These are phyloP conservation scores for Gossypium raimondii DNA, from an alignment of 345 rosid genomes.

Conservation along the genomic window DNA sequence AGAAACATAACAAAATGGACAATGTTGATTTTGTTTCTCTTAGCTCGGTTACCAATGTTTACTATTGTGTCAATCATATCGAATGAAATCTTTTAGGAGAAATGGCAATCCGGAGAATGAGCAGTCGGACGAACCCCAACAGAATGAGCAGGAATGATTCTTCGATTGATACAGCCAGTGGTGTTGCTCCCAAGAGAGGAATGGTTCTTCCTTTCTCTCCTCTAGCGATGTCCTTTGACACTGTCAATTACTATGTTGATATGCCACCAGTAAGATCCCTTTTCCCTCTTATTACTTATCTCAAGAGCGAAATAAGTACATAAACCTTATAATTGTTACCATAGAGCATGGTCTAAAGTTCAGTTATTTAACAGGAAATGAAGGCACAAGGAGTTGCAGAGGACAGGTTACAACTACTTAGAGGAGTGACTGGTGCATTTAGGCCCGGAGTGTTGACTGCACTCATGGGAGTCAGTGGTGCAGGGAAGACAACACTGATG, in stretches of 20 bases:
- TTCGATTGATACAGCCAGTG: background rate
- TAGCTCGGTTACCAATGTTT: background rate
- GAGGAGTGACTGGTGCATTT: conserved; percentile 72
- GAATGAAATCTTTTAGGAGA: conserved; percentile 18
- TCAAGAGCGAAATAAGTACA: background rate
- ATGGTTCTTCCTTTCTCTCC: conserved; percentile 58
- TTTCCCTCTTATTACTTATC: background rate
- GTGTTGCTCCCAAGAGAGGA: conserved; percentile 44
- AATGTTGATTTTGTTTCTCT: background rate
- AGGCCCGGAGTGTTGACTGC: conserved; percentile 92
- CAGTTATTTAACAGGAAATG: conserved; percentile 58
- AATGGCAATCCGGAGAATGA: conserved; percentile 25
- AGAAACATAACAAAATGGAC: conserved; percentile 11
- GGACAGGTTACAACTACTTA: conserved; percentile 67
- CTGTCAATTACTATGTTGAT: conserved; percentile 46
- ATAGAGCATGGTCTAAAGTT: background rate
- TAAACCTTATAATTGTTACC: background rate
- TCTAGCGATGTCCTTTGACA: conserved; percentile 52
- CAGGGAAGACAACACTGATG: conserved; percentile 94
- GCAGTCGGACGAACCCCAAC: conserved; percentile 19
- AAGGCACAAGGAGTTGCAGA: conserved; percentile 67
- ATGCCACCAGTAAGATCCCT: conserved; percentile 43
- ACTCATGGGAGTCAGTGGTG: conserved; percentile 94
- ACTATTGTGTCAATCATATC: background rate
- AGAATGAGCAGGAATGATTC: conserved; percentile 18